A percentile compares a stretch with the other conserved stretches of the same genome.
Evolutionary conservation across 2,329 filamentous ascomycete genomes (phyloP).

Genomic region (Arthroderma uncinatum): DNA sequence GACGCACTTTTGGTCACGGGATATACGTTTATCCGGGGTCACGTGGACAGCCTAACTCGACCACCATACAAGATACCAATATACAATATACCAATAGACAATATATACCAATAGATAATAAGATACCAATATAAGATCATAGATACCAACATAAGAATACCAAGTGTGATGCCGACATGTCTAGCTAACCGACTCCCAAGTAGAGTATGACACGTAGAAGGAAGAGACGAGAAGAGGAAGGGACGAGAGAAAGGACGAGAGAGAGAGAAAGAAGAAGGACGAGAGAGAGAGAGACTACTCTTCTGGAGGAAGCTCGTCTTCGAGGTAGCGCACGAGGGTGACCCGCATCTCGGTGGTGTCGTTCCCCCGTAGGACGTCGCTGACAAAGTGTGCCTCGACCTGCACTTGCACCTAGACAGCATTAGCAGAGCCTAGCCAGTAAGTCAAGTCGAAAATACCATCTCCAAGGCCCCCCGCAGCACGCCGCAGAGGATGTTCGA

Average conservation of each 20-base stretch:
- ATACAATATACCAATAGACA: too few relatives aligned
- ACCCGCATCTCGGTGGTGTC: slow-evolving; percentile 97
- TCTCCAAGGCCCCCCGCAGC: slow-evolving; percentile 79
- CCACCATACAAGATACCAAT: background rate
- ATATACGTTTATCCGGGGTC: slow-evolving; percentile 5
- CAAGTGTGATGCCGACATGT: background rate
- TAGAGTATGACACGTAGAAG: background rate
- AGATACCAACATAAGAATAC: background rate
- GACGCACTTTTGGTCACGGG: slow-evolving; percentile 12
- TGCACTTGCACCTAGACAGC: slow-evolving; percentile 71
- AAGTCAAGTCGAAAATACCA: slow-evolving; percentile 49
- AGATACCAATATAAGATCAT: too few relatives aligned
- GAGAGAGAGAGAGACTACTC: slow-evolving; percentile 26
- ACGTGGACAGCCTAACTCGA: too few relatives aligned
- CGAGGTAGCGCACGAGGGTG: slow-evolving; percentile 82
- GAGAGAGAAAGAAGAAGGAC: slow-evolving; percentile 11
- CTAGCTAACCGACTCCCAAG: background rate
- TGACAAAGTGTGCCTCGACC: slow-evolving; percentile 92
- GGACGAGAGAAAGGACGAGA: background rate
- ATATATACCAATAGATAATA: too few relatives aligned
- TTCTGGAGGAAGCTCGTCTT: slow-evolving; percentile 93
- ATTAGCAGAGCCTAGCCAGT: background rate
- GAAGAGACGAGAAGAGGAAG: background rate
- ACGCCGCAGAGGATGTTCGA: slow-evolving; percentile 95
- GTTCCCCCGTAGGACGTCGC: slow-evolving; percentile 81